A percentile compares a stretch with the other conserved stretches of the same genome.
phyloP scores from a whole-genome alignment of 495 filamentous ascomycete species.

The Penicillium crystallinum region DNA sequence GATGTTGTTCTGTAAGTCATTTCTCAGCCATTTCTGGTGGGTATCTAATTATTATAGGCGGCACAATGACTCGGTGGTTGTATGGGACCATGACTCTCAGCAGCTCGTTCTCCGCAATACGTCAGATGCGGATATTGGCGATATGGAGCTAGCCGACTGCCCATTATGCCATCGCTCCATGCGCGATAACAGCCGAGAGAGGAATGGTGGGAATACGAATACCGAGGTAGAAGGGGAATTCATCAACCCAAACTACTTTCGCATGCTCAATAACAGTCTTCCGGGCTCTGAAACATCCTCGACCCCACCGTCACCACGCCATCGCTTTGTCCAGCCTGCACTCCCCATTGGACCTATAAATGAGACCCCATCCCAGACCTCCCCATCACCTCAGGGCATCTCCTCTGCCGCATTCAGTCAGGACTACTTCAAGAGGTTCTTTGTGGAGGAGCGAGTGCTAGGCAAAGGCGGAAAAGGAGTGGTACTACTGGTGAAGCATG shows the following conservation, averaged over 20 bases:
- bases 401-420: constrained; percentile 80
- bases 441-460: constrained; percentile 77
- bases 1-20: constrained; percentile 48
- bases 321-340: constrained; percentile 47
- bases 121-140: constrained; percentile 33
- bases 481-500: constrained; percentile 83
- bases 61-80: constrained; percentile 84
- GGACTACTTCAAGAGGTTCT: constrained; percentile 87
- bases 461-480: constrained; percentile 92
- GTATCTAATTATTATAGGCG: constrained; percentile 51
- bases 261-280: constrained; percentile 69
- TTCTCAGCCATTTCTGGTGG: background rate
- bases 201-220: constrained; percentile 25
- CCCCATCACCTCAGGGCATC: constrained; percentile 61
- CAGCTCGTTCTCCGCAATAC: constrained; percentile 75
- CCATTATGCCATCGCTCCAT: constrained; percentile 85
- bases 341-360: constrained; percentile 34
- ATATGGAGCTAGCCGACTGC: constrained; percentile 60
- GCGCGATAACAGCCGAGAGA: constrained; percentile 41
- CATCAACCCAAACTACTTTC: constrained; percentile 87
- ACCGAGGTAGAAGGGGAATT: constrained; percentile 56
- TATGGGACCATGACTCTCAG: constrained; percentile 79
- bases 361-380: constrained; percentile 45
- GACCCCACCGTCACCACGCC: constrained; percentile 46
- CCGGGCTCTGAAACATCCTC: constrained; percentile 47